A percentile compares a stretch with the other conserved stretches of the same genome.
phyloP scores from a whole-genome alignment of 2,329 filamentous ascomycete species.

The Metarhizium humberi region DNA sequence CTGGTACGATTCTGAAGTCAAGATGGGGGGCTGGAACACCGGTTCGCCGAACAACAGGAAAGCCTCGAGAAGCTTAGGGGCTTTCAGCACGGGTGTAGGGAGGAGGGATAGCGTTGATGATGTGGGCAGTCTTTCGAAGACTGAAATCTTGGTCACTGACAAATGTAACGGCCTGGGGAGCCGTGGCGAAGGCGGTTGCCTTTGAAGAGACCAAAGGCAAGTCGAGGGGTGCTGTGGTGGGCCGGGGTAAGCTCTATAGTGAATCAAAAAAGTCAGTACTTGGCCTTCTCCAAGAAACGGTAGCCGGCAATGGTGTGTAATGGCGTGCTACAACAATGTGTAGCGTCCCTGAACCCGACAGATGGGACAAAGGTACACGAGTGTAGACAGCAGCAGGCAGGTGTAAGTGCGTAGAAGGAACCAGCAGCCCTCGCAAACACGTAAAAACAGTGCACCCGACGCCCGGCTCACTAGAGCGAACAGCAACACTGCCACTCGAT shows the following conservation, averaged over 20 bases:
- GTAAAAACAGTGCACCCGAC: background rate
- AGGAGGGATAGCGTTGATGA: conserved; percentile 57
- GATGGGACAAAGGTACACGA: background rate
- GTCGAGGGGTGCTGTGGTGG: conserved; percentile 10
- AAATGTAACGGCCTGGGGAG: conserved; percentile 51
- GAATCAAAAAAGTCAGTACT: background rate
- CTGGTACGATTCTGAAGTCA: conserved; percentile 60
- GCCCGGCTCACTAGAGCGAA: conserved; percentile 1
- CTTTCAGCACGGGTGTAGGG: conserved; percentile 38
- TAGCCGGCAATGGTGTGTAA: background rate
- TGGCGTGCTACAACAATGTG: background rate
- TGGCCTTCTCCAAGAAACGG: background rate
- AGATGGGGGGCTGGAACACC: conserved; percentile 37
- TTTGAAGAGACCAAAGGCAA: conserved; percentile 62
- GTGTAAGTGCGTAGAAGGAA: background rate
- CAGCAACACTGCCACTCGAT: background rate
- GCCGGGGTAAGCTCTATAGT: background rate
- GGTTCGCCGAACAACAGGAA: conserved; percentile 41
- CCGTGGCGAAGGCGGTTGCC: conserved; percentile 50
- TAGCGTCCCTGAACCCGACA: background rate
- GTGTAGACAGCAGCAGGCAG: background rate
- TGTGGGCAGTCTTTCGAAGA: conserved; percentile 53
- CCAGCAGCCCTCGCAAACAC: background rate
- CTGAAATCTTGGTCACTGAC: conserved; percentile 63
- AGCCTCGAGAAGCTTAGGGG: conserved; percentile 39